Evolutionary conservation across 148 eudicot genomes (phyloP), one percentile per base, ranked within the genome.

Genomic region (Selenicereus undatus): DNA sequence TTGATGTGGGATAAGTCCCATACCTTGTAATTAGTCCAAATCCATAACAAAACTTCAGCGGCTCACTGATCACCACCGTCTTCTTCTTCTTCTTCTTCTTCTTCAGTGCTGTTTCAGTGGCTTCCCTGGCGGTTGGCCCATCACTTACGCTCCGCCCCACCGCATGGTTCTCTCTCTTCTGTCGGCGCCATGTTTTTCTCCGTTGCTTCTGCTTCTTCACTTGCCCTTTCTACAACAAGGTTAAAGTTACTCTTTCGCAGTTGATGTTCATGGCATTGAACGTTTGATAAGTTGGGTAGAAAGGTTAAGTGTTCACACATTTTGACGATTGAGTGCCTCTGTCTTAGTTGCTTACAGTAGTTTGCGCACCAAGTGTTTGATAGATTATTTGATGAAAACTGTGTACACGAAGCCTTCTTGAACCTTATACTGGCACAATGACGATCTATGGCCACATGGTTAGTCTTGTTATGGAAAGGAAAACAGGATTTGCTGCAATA

Each of bases 151-250:
- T 73, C 81, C n/a, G 13, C 60, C 60, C 60, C 60, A 8, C 13
- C 18, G 3, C 69, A 68, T 50, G 29, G 74, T 72, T 70, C 83
- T 74, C 45, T 71, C 81, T 16, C 76, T 27, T 76, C 85, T n/a
- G 82, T 88, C 42, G 87, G 88, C 9, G 73, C 86, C 30, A 70
- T 86, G 83, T 71, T 83, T 12, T 91, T 88, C 83, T 91, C 92
- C 5, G 84, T 82, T 12, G 89, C 89, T 26, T 88, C 73, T 1
- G 84, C 91, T 54, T 75, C 92, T 10, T 73, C 91, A 1, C 52
- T 87, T 95, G 99, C 83, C 99, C 99, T 66, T 95, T 95, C 80
- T 95, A 97, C 79, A 95, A 95, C 87, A 95, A 95, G 80, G 93
- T 95, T 74, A 95, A 91, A 91, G 97, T 97, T 95, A 51, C 32